Evolutionary conservation across 1,284 basidiomycete species (phyloP), one percentile per base, ranked within the genome.

Genomic region (Kwoniella shivajii): DNA sequence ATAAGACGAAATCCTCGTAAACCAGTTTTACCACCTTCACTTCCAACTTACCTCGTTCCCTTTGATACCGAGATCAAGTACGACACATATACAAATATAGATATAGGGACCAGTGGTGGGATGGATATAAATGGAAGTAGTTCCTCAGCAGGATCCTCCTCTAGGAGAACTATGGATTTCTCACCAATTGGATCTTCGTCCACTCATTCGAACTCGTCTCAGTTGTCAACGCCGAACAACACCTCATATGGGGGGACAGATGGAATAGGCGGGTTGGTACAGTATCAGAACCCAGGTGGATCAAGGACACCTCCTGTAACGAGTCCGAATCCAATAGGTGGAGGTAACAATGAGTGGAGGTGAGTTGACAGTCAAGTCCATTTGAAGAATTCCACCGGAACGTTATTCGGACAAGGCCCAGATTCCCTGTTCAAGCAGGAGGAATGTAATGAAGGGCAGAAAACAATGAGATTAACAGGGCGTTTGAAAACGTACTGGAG

Each of bases 281-380:
- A 10, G 26, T 10, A 16, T 16, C 1, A 18, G 16, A 26, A 45
- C n/a, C 16, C 9, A 18, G 24, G 45, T 24, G 22, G 41, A 22
- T 42, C 6, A 2, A 1, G n/a, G 4, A 14, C 26, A n/a, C n/a
- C n/a, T n/a, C n/a, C n/a, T n/a, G n/a, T n/a, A n/a, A n/a, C n/a
- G n/a, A 33, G 45, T 13, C 20, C 29, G 16, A 33, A 22, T 11
- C 45, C 45, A 6, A 47, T 47, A 33, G 45, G 45, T 34, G 45
- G 45, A 33, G 50, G 50, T 1, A 51, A 43, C 33, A 51, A 51
- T 37, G 50, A 51, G 22, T 51, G 50, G 50, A 38, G 36, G 50
- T 51, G 29, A 51, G 50, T 51, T n/a, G n/a, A n/a, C n/a, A n/a
- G n/a, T n/a, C n/a, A n/a, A n/a, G n/a, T 27, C 2, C n/a, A 10